These are phyloP conservation scores for Phallus indusiatus DNA, from an alignment of 768 basidiomycete genomes.

Conservation along the genomic window DNA sequence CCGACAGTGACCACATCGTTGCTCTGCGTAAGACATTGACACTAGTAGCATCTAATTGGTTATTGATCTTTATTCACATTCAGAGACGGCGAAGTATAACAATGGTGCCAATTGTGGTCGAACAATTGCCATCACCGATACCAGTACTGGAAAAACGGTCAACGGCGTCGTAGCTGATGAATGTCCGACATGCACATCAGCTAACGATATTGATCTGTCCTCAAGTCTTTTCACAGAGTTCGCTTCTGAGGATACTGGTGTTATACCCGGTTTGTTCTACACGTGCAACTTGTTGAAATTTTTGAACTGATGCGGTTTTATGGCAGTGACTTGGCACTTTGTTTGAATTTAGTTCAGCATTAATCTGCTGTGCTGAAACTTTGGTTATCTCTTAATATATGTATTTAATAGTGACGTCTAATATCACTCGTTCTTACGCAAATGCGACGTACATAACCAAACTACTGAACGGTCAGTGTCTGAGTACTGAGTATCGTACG, in stretches of 20 bases:
- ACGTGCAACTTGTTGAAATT: no score
- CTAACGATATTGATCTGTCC: neutral
- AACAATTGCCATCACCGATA: conserved; percentile 55
- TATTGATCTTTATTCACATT: neutral
- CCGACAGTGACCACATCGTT: conserved; percentile 36
- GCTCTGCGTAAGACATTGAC: conserved; percentile 20
- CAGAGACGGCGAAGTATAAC: neutral
- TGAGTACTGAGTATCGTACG: no score
- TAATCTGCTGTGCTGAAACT: neutral
- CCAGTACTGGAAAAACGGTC: conserved; percentile 43
- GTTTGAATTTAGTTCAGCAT: neutral
- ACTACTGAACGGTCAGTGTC: no score
- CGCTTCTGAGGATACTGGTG: neutral
- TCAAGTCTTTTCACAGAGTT: neutral
- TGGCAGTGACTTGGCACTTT: neutral
- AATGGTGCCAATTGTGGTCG: conserved; percentile 41
- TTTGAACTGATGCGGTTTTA: neutral
- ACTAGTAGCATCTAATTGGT: neutral
- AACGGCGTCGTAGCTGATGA: conserved; percentile 63
- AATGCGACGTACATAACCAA: no score
- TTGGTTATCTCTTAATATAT: no score
- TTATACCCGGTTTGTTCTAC: neutral
- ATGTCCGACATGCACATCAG: conserved; percentile 61
- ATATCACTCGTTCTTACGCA: no score
- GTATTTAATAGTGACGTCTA: no score